Conservation (phyloP, 2,329 filamentous ascomycete species). For the Atkinsonella hypoxylon region DNA sequence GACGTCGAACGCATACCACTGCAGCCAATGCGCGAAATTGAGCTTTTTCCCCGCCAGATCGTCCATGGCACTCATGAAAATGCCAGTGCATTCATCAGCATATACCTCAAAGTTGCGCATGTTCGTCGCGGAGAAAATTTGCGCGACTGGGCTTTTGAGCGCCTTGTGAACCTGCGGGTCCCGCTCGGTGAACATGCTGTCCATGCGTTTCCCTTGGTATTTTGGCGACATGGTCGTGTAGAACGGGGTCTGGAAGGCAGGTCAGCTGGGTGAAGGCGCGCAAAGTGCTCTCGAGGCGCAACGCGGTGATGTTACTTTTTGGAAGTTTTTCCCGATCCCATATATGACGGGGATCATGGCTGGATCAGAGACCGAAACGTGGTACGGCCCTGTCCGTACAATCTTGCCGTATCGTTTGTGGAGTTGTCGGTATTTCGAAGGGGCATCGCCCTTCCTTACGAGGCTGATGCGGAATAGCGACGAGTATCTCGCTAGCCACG, state of each 20-base stretch:
- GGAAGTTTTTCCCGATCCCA: conserved; percentile 7
- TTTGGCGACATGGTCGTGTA: not conserved
- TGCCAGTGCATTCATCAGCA: conserved; percentile 6
- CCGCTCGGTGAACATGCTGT: conserved; percentile 8
- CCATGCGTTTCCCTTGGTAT: conserved; percentile 2
- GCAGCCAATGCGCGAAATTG: conserved; percentile 45
- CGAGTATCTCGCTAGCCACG: too few relatives aligned
- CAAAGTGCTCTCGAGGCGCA: too few relatives aligned
- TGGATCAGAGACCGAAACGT: conserved; percentile 9
- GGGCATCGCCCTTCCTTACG: too few relatives aligned
- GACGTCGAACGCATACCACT: conserved; percentile 54
- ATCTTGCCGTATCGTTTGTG: conserved; percentile 9
- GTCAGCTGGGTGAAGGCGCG: not conserved
- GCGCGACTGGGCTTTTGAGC: conserved; percentile 8
- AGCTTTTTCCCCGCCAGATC: conserved; percentile 18
- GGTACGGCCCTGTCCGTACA: conserved; percentile 11
- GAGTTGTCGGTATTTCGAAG: too few relatives aligned
- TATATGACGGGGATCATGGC: conserved; percentile 7
- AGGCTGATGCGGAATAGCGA: too few relatives aligned
- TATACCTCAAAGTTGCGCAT: conserved; percentile 7
- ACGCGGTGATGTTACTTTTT: conserved; percentile 4
- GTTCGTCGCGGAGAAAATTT: conserved; percentile 9
- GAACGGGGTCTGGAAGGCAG: not conserved
- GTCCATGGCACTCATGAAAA: conserved; percentile 3
- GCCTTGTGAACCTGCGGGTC: conserved; percentile 7